These are phyloP conservation scores for Hypoxylon sp. DNA, from an alignment of 2,329 filamentous ascomycete genomes.

Conservation along the genomic window DNA sequence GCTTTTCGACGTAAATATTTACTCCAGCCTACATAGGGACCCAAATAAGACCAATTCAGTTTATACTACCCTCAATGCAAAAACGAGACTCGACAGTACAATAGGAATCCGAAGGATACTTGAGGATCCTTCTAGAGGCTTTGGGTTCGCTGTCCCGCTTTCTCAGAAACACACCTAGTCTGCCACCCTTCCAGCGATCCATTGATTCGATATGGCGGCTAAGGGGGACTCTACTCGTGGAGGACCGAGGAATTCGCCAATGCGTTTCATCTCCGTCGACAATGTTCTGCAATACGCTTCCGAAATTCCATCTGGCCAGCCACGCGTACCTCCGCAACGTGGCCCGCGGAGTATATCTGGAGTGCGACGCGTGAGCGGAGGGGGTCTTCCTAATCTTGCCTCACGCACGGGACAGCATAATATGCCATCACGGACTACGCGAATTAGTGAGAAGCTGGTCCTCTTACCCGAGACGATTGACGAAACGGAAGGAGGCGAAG, in stretches of 20 bases:
- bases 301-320: constrained; percentile 95
- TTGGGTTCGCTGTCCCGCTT: background rate
- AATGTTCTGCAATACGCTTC: constrained; percentile 94
- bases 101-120: background rate
- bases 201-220: constrained; percentile 31
- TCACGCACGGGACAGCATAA: constrained; percentile 67
- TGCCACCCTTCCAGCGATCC: constrained; percentile 2
- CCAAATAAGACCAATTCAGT: background rate
- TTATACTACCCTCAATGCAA: background rate
- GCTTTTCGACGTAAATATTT: constrained; percentile 15
- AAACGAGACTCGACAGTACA: background rate
- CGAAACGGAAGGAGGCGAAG: constrained; percentile 70
- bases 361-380: constrained; percentile 62
- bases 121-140: background rate
- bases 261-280: constrained; percentile 89
- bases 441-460: constrained; percentile 97
- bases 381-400: constrained; percentile 60
- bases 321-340: constrained; percentile 76
- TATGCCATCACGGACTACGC: constrained; percentile 88
- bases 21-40: background rate
- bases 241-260: constrained; percentile 58
- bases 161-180: background rate
- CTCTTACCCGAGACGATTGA: constrained; percentile 85
- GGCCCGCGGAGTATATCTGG: constrained; percentile 63
- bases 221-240: constrained; percentile 33